Conservation (phyloP, 768 basidiomycete genomes). For the Cystofilobasidium macerans region DNA sequence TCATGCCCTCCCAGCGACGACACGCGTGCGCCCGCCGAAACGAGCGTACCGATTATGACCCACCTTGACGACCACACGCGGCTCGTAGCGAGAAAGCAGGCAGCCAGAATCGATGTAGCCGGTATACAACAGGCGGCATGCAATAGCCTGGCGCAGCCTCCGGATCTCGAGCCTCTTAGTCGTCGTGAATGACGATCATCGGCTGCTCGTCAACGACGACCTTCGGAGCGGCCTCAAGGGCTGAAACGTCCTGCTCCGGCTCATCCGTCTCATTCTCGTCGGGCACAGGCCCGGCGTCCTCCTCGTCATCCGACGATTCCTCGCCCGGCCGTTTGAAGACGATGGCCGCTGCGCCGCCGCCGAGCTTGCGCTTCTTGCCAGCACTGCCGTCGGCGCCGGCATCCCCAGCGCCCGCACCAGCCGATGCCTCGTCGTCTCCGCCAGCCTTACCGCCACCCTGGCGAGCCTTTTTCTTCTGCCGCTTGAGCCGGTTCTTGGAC, state of each 20-base stretch:
- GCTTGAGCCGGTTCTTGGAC: conserved; percentile 84
- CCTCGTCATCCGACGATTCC: conserved; percentile 32
- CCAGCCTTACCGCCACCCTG: conserved; percentile 38
- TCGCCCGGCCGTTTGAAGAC: conserved; percentile 50
- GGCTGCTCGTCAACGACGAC: conserved; percentile 31
- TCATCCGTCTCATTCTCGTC: conserved; percentile 35
- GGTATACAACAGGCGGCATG: not conserved
- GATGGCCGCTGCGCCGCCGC: conserved; percentile 57
- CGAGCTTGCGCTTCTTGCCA: conserved; percentile 65
- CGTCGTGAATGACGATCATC: conserved; percentile 40
- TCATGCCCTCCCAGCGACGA: too few relatives aligned
- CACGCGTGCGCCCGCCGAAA: too few relatives aligned
- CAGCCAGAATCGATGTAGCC: too few relatives aligned
- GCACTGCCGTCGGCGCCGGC: conserved; percentile 39
- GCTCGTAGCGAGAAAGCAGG: too few relatives aligned
- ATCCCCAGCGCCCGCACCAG: not conserved
- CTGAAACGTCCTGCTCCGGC: conserved; percentile 17
- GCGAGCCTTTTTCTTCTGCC: conserved; percentile 78
- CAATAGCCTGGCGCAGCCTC: not conserved
- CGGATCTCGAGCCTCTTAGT: conserved; percentile 26
- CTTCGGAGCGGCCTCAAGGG: conserved; percentile 19
- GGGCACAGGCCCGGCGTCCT: conserved; percentile 36
- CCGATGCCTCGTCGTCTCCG: conserved; percentile 4
- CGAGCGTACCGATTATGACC: not conserved
- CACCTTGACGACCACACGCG: not conserved